Conservation (phyloP, 495 filamentous ascomycete species). For the Talaromyces wortmannii region DNA sequence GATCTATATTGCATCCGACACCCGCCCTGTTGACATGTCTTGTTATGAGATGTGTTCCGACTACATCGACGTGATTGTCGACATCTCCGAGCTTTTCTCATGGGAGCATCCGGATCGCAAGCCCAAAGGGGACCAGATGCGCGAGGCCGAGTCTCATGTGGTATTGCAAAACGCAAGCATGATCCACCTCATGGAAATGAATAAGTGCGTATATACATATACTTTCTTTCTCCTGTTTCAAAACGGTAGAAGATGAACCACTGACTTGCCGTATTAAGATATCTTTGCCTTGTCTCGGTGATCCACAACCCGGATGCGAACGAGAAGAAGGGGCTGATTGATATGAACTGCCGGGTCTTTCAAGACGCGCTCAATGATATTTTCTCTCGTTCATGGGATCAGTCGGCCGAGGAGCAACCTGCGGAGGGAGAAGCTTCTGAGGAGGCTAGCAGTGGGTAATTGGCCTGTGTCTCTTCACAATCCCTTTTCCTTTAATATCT, state of each 20-base stretch:
- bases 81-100: slow-evolving; percentile 90
- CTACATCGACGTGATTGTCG: slow-evolving; percentile 95
- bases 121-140: slow-evolving; percentile 56
- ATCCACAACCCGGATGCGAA: slow-evolving; percentile 57
- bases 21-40: slow-evolving; percentile 81
- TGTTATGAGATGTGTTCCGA: slow-evolving; percentile 97
- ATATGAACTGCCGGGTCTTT: slow-evolving; percentile 56
- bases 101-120: slow-evolving; percentile 56
- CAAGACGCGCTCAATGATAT: slow-evolving; percentile 53
- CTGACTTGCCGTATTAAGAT: slow-evolving; percentile 19
- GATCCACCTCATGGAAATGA: slow-evolving; percentile 85
- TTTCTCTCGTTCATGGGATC: slow-evolving; percentile 44
- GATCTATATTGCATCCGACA: slow-evolving; percentile 96
- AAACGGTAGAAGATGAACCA: slow-evolving; percentile 3
- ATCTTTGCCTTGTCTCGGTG: slow-evolving; percentile 67
- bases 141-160: slow-evolving; percentile 73
- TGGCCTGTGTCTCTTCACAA: no score
- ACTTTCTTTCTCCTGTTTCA: neutral
- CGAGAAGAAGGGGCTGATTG: slow-evolving; percentile 51
- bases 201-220: slow-evolving; percentile 52
- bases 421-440: neutral
- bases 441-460: neutral
- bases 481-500: neutral
- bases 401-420: slow-evolving; percentile 15
- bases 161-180: slow-evolving; percentile 72